phyloP scores from a whole-genome alignment of 768 basidiomycete genomes.

The Psilocybe subaeruginosa region DNA sequence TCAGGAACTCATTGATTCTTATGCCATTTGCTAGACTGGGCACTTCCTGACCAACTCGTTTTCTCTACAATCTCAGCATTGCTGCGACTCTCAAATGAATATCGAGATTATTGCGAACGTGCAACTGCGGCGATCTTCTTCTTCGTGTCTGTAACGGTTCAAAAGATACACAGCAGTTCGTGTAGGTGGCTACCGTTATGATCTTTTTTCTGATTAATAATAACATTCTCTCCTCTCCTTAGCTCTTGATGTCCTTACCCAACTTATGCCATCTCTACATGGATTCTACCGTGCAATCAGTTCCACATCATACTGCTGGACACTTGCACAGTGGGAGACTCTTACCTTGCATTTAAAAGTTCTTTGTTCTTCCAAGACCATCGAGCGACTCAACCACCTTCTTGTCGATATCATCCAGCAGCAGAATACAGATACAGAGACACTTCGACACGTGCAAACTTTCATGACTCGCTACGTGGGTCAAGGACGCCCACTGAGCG shows the following conservation, averaged over 20 bases:
- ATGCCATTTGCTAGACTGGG: slow-evolving; percentile 64
- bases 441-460: slow-evolving; percentile 62
- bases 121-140: slow-evolving; percentile 61
- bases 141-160: slow-evolving; percentile 62
- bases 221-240: neutral
- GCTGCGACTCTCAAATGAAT: slow-evolving; percentile 61
- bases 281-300: slow-evolving; percentile 87
- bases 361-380: slow-evolving; percentile 65
- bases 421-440: slow-evolving; percentile 51
- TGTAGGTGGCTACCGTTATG: slow-evolving; percentile 45
- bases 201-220: neutral
- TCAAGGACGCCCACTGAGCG: slow-evolving; percentile 78
- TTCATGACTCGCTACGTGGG: slow-evolving; percentile 77
- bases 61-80: slow-evolving; percentile 79
- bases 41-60: slow-evolving; percentile 83
- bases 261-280: slow-evolving; percentile 80
- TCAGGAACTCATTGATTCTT: neutral
- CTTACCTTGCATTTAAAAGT: slow-evolving; percentile 55
- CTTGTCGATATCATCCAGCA: slow-evolving; percentile 64
- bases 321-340: slow-evolving; percentile 61
- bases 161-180: slow-evolving; percentile 52
- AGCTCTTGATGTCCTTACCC: slow-evolving; percentile 78
- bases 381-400: slow-evolving; percentile 75
- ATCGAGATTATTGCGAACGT: slow-evolving; percentile 49
- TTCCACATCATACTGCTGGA: slow-evolving; percentile 79